Evolutionary conservation across 257 asterid species (phyloP), one percentile per base, ranked within the genome.

Genomic region (Thymus quinquecostatus): DNA sequence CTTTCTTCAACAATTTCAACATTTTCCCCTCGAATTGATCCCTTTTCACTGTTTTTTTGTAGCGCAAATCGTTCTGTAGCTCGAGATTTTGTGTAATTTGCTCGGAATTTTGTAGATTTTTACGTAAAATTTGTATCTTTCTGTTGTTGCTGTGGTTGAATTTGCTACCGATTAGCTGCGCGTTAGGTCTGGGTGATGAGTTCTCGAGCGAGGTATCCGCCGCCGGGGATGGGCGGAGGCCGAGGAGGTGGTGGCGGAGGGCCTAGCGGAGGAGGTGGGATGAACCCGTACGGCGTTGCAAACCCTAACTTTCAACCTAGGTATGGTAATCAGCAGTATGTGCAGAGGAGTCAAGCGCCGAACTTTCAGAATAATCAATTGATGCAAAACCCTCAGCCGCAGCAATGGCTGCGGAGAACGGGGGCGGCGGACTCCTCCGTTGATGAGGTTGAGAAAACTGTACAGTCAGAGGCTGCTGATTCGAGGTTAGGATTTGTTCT

Each of bases 361-460:
- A 77, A 66, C 68, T 58, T 72, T 63, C 92, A 85, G 75, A 87
- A 76, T 40, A 82, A 84, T 10, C 95, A 86, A 50, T 78, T 77
- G 70, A 77, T 45, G 66, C 95, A 87, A 63, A 75, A 81, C 73
- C 81, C 86, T 77, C 96, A 86, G 76, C 88, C 84, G 38, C 98
- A 88, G 78, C 97, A 93, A 77, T 93, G 98, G 98, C 87, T 91
- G 59, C 86, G 89, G 51, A 86, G 96, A 78, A 74, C 78, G 66
- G 59, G 82, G 28, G 79, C 79, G 51, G 55, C 83, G 41, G 94
- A 83, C 78, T 77, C 92, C 8, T 53, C 82, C 44, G 78, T 79
- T 30, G 92, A 88, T 1, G 97, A 93, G 87, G 94, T 93, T 47
- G 97, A 91, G 70, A 93, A 89, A 86, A 91, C 94, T 38, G 86